Conservation (phyloP, 2,329 filamentous ascomycete genomes). For the Fusarium clavum region DNA sequence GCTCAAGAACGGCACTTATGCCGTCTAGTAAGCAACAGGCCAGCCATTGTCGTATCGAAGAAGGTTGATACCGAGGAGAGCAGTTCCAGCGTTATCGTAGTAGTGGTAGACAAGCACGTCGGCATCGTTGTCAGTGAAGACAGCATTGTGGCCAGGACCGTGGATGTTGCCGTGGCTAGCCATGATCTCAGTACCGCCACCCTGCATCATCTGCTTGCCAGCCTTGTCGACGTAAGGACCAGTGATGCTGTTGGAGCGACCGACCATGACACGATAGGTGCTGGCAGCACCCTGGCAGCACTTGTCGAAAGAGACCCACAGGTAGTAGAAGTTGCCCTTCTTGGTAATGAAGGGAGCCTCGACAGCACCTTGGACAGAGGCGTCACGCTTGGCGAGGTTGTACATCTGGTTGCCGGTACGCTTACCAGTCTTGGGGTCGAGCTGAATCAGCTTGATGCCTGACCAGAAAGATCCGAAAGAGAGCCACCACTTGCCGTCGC, state of each 20-base stretch:
- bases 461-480: slow-evolving; percentile 51
- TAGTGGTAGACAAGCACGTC: slow-evolving; percentile 51
- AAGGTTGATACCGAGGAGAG: slow-evolving; percentile 49
- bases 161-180: slow-evolving; percentile 46
- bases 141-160: slow-evolving; percentile 49
- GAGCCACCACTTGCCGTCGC: slow-evolving; percentile 48
- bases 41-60: slow-evolving; percentile 47
- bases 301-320: slow-evolving; percentile 50
- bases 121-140: slow-evolving; percentile 48
- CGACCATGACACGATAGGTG: slow-evolving; percentile 51
- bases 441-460: slow-evolving; percentile 47
- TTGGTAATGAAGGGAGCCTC: slow-evolving; percentile 49
- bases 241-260: slow-evolving; percentile 46
- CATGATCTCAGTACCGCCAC: slow-evolving; percentile 49
- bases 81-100: slow-evolving; percentile 42
- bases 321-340: slow-evolving; percentile 48
- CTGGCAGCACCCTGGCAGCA: slow-evolving; percentile 48
- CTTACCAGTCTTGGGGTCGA: slow-evolving; percentile 46
- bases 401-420: slow-evolving; percentile 36
- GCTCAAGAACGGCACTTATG: rapidly evolving
- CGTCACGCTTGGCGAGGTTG: slow-evolving; percentile 43
- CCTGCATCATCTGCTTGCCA: slow-evolving; percentile 44
- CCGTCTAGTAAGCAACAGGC: slow-evolving; percentile 48
- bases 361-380: slow-evolving; percentile 37
- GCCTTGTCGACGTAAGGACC: slow-evolving; percentile 47